Conservation (phyloP, 192 early-diverging fungal genomes). For the Backusella parvicylindrica region DNA sequence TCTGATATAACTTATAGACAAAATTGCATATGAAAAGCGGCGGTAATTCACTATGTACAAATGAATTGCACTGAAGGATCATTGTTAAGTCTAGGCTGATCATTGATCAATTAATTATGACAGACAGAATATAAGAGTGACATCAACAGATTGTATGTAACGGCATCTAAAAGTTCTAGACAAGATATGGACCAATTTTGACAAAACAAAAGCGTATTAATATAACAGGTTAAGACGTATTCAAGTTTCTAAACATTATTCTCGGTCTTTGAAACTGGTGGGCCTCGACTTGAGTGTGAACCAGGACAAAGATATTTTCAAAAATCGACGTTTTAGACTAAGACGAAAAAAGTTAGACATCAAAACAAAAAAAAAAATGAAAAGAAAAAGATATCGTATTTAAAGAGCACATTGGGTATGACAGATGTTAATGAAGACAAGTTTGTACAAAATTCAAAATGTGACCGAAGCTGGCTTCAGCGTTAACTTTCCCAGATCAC, state of each 20-base stretch:
- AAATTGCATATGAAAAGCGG: background rate
- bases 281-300: background rate
- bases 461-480: background rate
- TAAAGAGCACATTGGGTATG: background rate
- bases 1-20: background rate
- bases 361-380: background rate
- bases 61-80: background rate
- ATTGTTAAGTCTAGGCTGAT: background rate
- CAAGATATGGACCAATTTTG: background rate
- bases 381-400: background rate
- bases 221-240: background rate
- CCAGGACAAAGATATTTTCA: background rate
- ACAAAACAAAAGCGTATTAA: background rate
- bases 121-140: background rate
- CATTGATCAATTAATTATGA: background rate
- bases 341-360: background rate
- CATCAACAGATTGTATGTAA: background rate
- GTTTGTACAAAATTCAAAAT: background rate
- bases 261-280: background rate
- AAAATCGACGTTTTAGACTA: background rate
- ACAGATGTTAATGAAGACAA: background rate
- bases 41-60: background rate
- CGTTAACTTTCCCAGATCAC: background rate
- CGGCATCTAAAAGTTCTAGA: background rate
- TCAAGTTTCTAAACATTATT: background rate